Evolutionary conservation across 495 filamentous ascomycete species (phyloP).

Genomic region (Lentithecium fluviatile): DNA sequence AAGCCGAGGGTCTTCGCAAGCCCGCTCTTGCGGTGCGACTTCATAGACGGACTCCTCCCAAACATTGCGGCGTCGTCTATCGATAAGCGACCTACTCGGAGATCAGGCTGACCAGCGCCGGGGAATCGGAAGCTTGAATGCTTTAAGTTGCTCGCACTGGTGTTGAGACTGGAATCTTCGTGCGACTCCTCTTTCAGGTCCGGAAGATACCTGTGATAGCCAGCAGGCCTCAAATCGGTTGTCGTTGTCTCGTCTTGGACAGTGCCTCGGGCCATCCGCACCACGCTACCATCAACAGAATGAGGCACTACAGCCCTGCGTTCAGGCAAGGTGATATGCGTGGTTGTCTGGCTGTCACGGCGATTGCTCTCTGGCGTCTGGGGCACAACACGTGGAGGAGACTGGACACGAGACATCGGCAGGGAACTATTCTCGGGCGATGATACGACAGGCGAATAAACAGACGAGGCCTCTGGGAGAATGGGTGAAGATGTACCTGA

Average conservation of each 20-base stretch:
- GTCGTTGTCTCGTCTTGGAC: conserved; percentile 27
- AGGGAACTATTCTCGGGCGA: conserved; percentile 17
- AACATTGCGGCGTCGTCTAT: conserved; percentile 17
- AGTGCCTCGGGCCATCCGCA: neutral
- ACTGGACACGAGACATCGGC: neutral
- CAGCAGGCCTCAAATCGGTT: conserved; percentile 27
- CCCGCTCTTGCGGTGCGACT: conserved; percentile 12
- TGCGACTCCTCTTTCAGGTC: conserved; percentile 45
- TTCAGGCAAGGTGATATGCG: conserved; percentile 28
- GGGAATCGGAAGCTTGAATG: conserved; percentile 35
- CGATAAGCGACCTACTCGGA: neutral
- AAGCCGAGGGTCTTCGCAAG: conserved; percentile 38
- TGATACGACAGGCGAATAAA: conserved; percentile 1
- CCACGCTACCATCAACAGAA: neutral
- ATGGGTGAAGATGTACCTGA: conserved; percentile 18
- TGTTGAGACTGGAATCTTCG: conserved; percentile 39
- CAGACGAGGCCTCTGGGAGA: conserved; percentile 11
- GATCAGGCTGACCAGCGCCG: conserved; percentile 12
- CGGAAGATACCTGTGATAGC: conserved; percentile 35
- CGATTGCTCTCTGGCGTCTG: conserved; percentile 4
- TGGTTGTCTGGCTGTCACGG: conserved; percentile 31
- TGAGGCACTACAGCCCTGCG: conserved; percentile 5
- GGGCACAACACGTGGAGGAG: conserved; percentile 3
- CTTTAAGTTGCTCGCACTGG: conserved; percentile 38
- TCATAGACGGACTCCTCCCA: conserved; percentile 29